Percentiles rank a stretch among this genome's conserved stretches.
phyloP scores from a whole-genome alignment of 2,329 filamentous ascomycete genomes.

The Colletotrichum karsti region DNA sequence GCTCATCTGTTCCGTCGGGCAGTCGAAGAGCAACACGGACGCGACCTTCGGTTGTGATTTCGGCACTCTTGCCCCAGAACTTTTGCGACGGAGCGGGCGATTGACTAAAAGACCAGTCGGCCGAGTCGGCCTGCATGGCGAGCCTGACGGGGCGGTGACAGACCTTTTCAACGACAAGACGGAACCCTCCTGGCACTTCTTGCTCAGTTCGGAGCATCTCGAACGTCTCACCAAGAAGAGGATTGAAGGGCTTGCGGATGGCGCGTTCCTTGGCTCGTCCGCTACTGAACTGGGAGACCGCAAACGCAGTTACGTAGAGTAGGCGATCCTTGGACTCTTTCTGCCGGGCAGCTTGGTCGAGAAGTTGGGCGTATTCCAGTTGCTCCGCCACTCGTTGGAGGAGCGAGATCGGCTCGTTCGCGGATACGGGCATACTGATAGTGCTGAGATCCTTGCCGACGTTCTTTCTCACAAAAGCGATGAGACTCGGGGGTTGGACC shows the following conservation, averaged over 20 bases:
- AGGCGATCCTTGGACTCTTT: slow-evolving; percentile 73
- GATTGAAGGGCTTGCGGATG: slow-evolving; percentile 96
- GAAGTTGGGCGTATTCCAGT: slow-evolving; percentile 86
- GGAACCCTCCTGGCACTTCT: slow-evolving; percentile 76
- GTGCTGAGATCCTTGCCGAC: slow-evolving; percentile 97
- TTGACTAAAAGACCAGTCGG: slow-evolving; percentile 87
- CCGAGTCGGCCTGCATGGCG: slow-evolving; percentile 90
- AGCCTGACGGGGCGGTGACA: slow-evolving; percentile 91
- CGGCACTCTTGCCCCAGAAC: slow-evolving; percentile 97
- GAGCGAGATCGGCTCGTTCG: slow-evolving; percentile 91
- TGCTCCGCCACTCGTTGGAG: slow-evolving; percentile 91
- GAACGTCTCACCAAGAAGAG: slow-evolving; percentile 94
- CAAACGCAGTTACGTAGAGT: slow-evolving; percentile 88
- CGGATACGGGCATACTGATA: slow-evolving; percentile 96
- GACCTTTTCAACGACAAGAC: slow-evolving; percentile 95
- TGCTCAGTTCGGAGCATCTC: slow-evolving; percentile 89
- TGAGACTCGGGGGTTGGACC: slow-evolving; percentile 86
- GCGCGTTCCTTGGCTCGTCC: slow-evolving; percentile 87
- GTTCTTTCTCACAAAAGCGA: slow-evolving; percentile 95
- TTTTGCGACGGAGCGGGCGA: slow-evolving; percentile 91
- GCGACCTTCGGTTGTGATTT: slow-evolving; percentile 91
- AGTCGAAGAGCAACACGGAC: slow-evolving; percentile 78
- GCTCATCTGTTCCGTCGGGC: slow-evolving; percentile 75
- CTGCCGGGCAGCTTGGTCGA: slow-evolving; percentile 77
- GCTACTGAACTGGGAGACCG: slow-evolving; percentile 85